Percentiles rank a stretch among this genome's conserved stretches.
phyloP scores from a whole-genome alignment of 768 basidiomycete species.

The Exidia glandulosa region DNA sequence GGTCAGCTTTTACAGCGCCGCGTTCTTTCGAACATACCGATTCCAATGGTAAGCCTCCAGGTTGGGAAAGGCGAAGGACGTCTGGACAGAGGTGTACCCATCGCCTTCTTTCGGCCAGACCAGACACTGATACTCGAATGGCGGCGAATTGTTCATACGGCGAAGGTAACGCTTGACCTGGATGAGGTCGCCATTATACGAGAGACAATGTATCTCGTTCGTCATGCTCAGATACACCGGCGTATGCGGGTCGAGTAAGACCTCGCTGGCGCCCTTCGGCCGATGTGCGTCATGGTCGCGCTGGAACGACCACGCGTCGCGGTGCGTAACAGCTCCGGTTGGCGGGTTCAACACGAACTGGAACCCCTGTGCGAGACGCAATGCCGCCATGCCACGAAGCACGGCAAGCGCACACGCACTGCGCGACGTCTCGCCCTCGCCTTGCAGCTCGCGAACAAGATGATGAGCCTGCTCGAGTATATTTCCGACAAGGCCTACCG shows the following conservation, averaged over 20 bases:
- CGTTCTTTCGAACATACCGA: constrained; percentile 34
- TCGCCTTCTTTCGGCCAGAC: constrained; percentile 89
- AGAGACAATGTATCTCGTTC: constrained; percentile 89
- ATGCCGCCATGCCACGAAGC: constrained; percentile 90
- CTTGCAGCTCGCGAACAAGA: constrained; percentile 34
- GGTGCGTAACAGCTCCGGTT: constrained; percentile 13
- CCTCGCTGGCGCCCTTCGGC: neutral
- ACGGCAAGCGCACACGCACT: constrained; percentile 66
- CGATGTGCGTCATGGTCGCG: constrained; percentile 13
- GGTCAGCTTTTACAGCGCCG: neutral
- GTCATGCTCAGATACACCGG: constrained; percentile 89
- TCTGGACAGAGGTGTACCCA: constrained; percentile 71
- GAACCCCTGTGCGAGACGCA: constrained; percentile 87
- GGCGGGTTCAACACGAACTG: constrained; percentile 67
- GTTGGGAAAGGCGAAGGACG: constrained; percentile 67
- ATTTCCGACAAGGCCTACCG: constrained; percentile 69
- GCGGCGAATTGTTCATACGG: constrained; percentile 47
- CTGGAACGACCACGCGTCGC: constrained; percentile 10
- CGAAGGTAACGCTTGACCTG: constrained; percentile 80
- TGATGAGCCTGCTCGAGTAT: constrained; percentile 86
- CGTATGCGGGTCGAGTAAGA: constrained; percentile 23
- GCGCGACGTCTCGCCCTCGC: constrained; percentile 38
- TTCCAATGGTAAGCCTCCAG: constrained; percentile 83
- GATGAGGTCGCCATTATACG: constrained; percentile 83
- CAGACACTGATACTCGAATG: constrained; percentile 74